Evolutionary conservation across 306 rosid species (phyloP).

Genomic region (Vigna reflexopilosa): DNA sequence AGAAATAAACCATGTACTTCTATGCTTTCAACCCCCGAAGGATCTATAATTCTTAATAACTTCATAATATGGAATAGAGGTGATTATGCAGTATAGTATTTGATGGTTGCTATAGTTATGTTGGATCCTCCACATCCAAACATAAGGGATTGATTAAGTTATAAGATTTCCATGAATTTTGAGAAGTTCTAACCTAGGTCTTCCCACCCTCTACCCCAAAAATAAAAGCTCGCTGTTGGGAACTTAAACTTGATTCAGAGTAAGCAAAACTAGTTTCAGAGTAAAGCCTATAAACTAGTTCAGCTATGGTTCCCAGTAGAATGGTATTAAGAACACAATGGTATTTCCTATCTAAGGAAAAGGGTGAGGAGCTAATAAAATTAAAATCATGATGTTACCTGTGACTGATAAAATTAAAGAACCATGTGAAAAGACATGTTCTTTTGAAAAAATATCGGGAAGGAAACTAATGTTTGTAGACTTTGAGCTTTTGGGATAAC

Average conservation of each 20-base stretch:
- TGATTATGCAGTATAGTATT: background rate
- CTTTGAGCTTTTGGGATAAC: background rate
- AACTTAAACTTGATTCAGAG: background rate
- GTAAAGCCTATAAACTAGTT: background rate
- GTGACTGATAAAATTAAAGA: background rate
- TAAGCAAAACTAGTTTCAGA: background rate
- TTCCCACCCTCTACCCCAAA: background rate
- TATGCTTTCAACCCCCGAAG: background rate
- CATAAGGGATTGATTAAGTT: background rate
- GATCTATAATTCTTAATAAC: background rate
- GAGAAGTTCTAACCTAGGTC: slow-evolving; percentile 6
- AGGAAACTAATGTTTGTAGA: background rate
- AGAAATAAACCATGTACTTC: background rate
- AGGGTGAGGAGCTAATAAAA: background rate
- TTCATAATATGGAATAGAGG: background rate
- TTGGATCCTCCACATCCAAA: slow-evolving; percentile 3
- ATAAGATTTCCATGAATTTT: background rate
- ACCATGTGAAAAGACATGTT: background rate
- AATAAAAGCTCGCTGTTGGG: background rate
- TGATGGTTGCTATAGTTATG: slow-evolving; percentile 8
- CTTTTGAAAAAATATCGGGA: background rate
- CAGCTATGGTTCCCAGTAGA: background rate
- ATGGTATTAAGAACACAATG: background rate
- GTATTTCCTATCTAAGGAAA: background rate
- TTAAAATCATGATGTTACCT: background rate